Percentiles rank a stretch among this genome's conserved stretches.
These are phyloP conservation scores for Cydonia oblonga DNA, from an alignment of 331 rosid genomes.

Conservation along the genomic window DNA sequence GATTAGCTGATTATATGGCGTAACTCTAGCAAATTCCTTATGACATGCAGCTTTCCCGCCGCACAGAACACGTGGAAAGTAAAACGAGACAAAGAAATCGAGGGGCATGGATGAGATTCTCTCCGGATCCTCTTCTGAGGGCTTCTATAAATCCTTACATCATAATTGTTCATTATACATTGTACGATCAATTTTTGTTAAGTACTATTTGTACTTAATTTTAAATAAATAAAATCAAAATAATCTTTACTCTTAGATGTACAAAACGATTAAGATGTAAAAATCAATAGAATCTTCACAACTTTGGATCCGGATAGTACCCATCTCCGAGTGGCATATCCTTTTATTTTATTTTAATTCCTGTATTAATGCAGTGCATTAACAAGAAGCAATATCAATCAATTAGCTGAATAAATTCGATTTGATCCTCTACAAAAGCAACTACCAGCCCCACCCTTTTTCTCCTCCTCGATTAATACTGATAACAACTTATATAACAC, in stretches of 20 bases:
- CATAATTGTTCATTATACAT: rapidly evolving
- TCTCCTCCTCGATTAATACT: too few species aligned
- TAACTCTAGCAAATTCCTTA: slow-evolving; percentile 12
- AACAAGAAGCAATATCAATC: background rate
- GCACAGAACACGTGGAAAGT: slow-evolving; percentile 1
- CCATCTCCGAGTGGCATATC: too few species aligned
- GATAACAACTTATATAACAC: too few species aligned
- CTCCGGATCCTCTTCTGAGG: rapidly evolving
- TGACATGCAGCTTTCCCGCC: slow-evolving; percentile 22
- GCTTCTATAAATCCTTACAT: rapidly evolving
- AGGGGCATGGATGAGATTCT: background rate
- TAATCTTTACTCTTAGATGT: rapidly evolving
- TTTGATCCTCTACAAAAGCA: background rate
- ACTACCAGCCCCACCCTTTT: background rate
- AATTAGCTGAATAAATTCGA: background rate
- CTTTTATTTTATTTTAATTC: background rate
- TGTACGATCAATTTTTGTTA: rapidly evolving
- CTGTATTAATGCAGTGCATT: background rate
- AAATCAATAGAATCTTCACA: rapidly evolving
- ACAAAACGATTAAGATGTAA: rapidly evolving
- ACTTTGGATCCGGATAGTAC: too few species aligned
- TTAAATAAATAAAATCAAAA: too few species aligned
- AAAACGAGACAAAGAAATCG: background rate
- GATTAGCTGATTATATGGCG: slow-evolving; percentile 23
- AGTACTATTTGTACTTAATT: too few species aligned